Evolutionary conservation across 169 alveolate species (phyloP).

Genomic region (Amoebophrya sp.): DNA sequence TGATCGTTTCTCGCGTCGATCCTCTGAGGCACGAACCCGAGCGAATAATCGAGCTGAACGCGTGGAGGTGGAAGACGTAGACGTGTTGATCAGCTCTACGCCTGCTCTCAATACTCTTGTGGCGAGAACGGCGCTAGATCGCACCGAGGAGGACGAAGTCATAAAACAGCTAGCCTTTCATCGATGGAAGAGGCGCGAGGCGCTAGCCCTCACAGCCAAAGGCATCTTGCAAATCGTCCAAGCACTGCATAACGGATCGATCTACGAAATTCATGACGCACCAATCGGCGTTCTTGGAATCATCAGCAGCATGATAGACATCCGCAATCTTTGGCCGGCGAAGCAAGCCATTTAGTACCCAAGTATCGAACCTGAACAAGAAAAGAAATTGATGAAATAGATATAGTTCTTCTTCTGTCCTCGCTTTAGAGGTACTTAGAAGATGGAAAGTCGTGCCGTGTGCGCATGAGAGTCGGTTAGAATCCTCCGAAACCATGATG

Average conservation of each 20-base stretch:
- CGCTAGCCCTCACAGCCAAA: not conserved
- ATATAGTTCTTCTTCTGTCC: not conserved
- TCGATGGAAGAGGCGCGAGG: not conserved
- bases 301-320: not conserved
- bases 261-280: not conserved
- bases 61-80: no score
- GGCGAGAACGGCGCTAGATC: not conserved
- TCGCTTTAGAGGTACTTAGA: no score
- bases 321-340: not conserved
- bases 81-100: no score
- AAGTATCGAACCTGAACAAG: not conserved
- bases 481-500: no score
- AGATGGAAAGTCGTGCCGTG: no score
- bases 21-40: no score
- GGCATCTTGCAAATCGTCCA: not conserved
- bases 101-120: no score
- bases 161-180: not conserved
- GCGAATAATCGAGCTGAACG: no score
- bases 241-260: not conserved
- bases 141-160: not conserved
- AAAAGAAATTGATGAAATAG: not conserved
- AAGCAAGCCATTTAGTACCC: not conserved
- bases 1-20: no score
- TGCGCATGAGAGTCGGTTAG: no score
- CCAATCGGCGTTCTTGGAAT: not conserved